Base-by-base conservation (phyloP, 2,329 filamentous ascomycete genomes). In the Aspergillus tubingensis region DNA sequence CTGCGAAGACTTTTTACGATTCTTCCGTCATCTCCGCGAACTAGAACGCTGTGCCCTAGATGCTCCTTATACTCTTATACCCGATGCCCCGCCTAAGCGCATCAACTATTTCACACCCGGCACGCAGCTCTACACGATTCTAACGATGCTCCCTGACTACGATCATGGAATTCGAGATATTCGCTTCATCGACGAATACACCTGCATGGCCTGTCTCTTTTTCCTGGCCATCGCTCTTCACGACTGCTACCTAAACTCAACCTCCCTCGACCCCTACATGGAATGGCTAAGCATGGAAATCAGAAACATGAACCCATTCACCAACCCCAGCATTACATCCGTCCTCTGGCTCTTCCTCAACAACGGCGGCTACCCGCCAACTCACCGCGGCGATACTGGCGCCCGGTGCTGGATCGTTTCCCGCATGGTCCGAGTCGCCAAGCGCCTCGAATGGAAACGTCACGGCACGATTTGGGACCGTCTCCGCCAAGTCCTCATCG, bases 141-240 rank as follows among this genome's bases (percentile, higher is more conserved):
- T 74, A 8, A 71, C 72, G 3, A 67, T 67, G 39, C 64, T 73
- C 21, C 70, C 71, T 2, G 70, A 73, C 27, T 72, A 74, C 38
- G 70, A 74, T 44, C 72, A 70, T 41, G 72, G 72, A 3, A 72
- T 74, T 47, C 67, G 69, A 13, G 72, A 72, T 57, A 64, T 74
- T 41, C 67, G 71, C 8, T 74, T 72, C 44, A 73, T 74, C 47
- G 71, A 74, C 55, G 72, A 73, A 63, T 72, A 72, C 52, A 67
- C 69, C 8, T 71, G 71, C 57, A 68, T 74, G 63, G 62, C 70
- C 15, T 74, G 72, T 39, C 64, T 74, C 32, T 65, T 74, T 23
- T 74, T 73, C 58, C 64, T 74, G 17, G 68, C 68, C 50, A 51
- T 71, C 52, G 69, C 67, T 5, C 61, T 74, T 6, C 66, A 71